These are phyloP conservation scores for Hygrophoropsis aurantiaca DNA, from an alignment of 768 basidiomycete species.

Conservation along the genomic window DNA sequence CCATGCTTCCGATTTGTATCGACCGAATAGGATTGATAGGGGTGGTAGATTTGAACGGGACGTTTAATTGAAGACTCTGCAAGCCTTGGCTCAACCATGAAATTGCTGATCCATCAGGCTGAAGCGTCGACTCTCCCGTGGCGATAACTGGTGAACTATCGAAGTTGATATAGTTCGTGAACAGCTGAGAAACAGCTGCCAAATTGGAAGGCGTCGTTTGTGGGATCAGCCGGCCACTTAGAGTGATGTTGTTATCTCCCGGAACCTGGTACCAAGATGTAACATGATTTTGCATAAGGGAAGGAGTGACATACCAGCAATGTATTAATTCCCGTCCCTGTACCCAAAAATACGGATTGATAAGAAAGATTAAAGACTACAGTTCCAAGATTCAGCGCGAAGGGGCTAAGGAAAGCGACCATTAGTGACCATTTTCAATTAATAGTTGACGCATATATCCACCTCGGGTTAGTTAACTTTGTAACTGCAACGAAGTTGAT, in stretches of 20 bases:
- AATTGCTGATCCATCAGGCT: conserved; percentile 53
- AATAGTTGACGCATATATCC: not conserved
- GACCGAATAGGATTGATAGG: conserved; percentile 63
- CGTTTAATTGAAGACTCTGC: conserved; percentile 52
- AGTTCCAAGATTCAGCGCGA: conserved; percentile 67
- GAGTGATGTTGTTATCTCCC: conserved; percentile 56
- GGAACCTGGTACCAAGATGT: conserved; percentile 36
- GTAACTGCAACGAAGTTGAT: conserved; percentile 65
- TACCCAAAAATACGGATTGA: conserved; percentile 53
- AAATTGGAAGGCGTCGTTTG: conserved; percentile 49
- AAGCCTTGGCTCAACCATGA: conserved; percentile 70
- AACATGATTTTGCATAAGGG: not conserved
- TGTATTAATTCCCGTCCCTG: conserved; percentile 51
- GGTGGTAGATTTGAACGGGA: conserved; percentile 53
- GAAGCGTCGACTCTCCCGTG: conserved; percentile 56
- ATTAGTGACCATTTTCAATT: not conserved
- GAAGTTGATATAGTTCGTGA: conserved; percentile 72
- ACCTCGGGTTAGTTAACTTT: conserved; percentile 59
- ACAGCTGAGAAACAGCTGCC: conserved; percentile 54
- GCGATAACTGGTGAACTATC: conserved; percentile 58
- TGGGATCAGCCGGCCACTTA: conserved; percentile 54
- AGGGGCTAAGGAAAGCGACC: conserved; percentile 44
- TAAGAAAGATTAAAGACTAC: conserved; percentile 64
- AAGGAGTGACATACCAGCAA: conserved; percentile 43
- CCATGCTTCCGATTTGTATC: conserved; percentile 63